Percentiles rank a stretch among this genome's conserved stretches.
Evolutionary conservation across 352 stramenopile species (phyloP).

Genomic region (Aphanomyces stellatus): DNA sequence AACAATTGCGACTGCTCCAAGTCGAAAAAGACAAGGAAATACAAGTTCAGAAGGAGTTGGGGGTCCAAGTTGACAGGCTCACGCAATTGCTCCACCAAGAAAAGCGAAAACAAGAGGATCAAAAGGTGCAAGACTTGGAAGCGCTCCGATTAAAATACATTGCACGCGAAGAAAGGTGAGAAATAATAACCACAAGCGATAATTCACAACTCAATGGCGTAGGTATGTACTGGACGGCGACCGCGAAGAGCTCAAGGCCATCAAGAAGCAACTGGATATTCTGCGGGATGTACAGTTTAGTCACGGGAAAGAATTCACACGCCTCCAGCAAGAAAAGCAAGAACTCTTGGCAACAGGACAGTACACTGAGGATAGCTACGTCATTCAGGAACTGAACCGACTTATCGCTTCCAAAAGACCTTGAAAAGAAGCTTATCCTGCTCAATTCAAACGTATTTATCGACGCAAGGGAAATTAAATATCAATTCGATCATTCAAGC

Average conservation of each 20-base stretch:
- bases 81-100: constrained; percentile 41
- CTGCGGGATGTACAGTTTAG: constrained; percentile 35
- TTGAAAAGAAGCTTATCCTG: no score
- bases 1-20: constrained; percentile 37
- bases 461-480: no score
- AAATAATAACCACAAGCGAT: constrained; percentile 1
- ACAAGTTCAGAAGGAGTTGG: constrained; percentile 32
- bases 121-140: constrained; percentile 57
- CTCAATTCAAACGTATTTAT: no score
- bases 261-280: constrained; percentile 75
- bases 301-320: neutral
- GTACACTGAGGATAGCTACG: constrained; percentile 7
- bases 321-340: neutral
- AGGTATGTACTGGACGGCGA: constrained; percentile 65
- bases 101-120: constrained; percentile 58
- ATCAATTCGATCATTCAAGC: no score
- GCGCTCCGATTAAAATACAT: constrained; percentile 75
- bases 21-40: constrained; percentile 33
- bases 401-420: neutral
- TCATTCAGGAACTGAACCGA: constrained; percentile 9
- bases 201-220: neutral
- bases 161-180: constrained; percentile 52
- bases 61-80: constrained; percentile 50
- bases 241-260: constrained; percentile 63
- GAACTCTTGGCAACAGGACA: neutral